Base-by-base conservation (phyloP, 257 asterid genomes). In the Phtheirospermum japonicum region DNA sequence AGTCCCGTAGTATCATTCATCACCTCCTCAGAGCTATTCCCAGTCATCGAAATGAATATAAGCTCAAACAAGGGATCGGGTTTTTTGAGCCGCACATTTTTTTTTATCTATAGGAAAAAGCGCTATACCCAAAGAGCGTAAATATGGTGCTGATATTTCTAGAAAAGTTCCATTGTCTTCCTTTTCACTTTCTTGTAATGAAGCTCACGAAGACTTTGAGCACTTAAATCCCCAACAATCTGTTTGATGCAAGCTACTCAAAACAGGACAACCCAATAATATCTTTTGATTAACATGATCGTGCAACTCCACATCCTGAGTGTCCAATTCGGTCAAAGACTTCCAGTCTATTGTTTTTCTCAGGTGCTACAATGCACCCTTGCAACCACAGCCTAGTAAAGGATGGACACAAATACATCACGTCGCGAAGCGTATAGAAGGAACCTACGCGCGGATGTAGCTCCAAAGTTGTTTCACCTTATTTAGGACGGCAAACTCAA, bases 201-300 rank as follows among this genome's bases (percentile, higher is more conserved):
- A 16, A 69, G 28, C 23, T 43, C 9, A 12, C 5, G 20, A 9
- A 61, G 57, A 53, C 31, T 37, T 4, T 5, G 23, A 26, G 45
- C 10, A 30, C 23, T 6, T 2, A 53, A 45, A 61, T 45, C 57
- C 43, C 45, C 16, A 28, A 28, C 57, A 61, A 0, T 0, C 30
- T 4, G 2, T 30, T 7, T 43, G 31, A 9, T 4, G 13, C 26
- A 61, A n/a, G 9, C 4, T 7, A 7, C 48, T 4, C 40, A 61
- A 45, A 28, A 43, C 66, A 14, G 66, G 66, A 61, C 66, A 61
- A 4, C 57, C 57, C 4, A 30, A 28, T 9, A 61, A 31, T 61
- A 61, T 16, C 9, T 26, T 46, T 28, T 14, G 26, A 57, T 31
- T 16, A n/a, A 31, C 26, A 32, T 6, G 12, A 19, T 32, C 28